phyloP scores from a whole-genome alignment of 1,284 basidiomycete species.

The Meripilus lineatus region DNA sequence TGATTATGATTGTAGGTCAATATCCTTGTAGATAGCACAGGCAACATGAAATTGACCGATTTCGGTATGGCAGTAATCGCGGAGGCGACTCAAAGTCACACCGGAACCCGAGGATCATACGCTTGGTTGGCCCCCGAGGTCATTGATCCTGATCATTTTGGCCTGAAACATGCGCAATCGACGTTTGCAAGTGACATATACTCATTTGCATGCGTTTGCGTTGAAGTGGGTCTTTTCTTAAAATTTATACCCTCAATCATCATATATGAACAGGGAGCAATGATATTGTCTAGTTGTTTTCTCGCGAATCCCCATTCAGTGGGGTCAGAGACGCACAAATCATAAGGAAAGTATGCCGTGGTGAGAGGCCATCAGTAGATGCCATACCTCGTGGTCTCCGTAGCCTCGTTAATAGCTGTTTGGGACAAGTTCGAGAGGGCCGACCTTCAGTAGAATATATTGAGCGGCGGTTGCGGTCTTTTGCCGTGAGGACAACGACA shows the following conservation, averaged over 20 bases:
- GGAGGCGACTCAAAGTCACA: not conserved
- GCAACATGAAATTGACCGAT: conserved; percentile 5
- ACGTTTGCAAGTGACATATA: conserved; percentile 1
- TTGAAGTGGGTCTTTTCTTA: not conserved
- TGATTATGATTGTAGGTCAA: conserved; percentile 1
- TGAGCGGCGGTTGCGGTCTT: no score
- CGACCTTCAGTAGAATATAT: no score
- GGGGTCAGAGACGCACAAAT: conserved; percentile 1
- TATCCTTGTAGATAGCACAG: conserved; percentile 6
- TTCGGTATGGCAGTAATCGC: conserved; percentile 8
- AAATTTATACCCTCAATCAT: no score
- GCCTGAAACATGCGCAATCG: not conserved
- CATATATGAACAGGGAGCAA: no score
- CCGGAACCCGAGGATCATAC: not conserved
- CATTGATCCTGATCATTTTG: conserved; percentile 2
- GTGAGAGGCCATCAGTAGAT: not conserved
- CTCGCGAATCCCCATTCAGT: not conserved
- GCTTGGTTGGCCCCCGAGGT: not conserved
- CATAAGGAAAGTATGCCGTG: not conserved
- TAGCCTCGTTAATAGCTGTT: no score
- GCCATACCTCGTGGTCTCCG: no score
- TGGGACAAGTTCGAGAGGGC: no score
- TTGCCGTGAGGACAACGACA: no score
- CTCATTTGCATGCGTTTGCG: not conserved
- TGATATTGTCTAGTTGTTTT: conserved; percentile 1